Conservation (phyloP, 805 yeast genomes). For the Metschnikowia orientalis region DNA sequence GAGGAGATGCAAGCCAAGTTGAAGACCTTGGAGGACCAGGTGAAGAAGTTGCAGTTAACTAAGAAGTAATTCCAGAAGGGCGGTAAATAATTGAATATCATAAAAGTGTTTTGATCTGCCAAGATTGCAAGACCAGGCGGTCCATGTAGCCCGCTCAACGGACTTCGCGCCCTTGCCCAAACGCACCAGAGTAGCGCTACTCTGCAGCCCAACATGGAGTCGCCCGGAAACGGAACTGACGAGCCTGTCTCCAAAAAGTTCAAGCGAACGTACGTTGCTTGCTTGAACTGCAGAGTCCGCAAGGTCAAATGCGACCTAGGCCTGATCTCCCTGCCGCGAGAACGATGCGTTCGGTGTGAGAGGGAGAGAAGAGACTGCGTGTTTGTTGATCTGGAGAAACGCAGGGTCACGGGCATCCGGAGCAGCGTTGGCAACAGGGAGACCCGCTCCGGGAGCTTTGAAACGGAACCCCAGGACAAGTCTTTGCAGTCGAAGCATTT, state of each 20-base stretch:
- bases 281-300: conserved; percentile 77
- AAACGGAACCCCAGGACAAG: background rate
- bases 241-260: conserved; percentile 26
- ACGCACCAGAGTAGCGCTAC: no score
- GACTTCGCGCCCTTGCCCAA: no score
- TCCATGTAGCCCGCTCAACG: no score
- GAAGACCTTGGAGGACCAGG: conserved; percentile 71
- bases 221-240: no score
- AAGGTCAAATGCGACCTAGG: conserved; percentile 88
- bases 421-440: background rate
- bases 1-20: conserved; percentile 81
- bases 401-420: conserved; percentile 9
- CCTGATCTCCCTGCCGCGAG: conserved; percentile 61
- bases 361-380: conserved; percentile 82
- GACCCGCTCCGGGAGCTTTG: background rate
- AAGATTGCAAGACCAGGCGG: no score
- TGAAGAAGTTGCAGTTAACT: conserved; percentile 49
- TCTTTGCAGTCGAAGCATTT: conserved; percentile 22
- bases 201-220: no score
- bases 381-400: conserved; percentile 39
- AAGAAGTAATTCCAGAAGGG: conserved; percentile 24
- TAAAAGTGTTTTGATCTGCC: no score
- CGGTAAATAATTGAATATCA: no score
- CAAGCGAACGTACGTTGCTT: conserved; percentile 74
- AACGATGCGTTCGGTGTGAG: conserved; percentile 79